Conservation (phyloP, 257 asterid species). For the Salvia hispanica region DNA sequence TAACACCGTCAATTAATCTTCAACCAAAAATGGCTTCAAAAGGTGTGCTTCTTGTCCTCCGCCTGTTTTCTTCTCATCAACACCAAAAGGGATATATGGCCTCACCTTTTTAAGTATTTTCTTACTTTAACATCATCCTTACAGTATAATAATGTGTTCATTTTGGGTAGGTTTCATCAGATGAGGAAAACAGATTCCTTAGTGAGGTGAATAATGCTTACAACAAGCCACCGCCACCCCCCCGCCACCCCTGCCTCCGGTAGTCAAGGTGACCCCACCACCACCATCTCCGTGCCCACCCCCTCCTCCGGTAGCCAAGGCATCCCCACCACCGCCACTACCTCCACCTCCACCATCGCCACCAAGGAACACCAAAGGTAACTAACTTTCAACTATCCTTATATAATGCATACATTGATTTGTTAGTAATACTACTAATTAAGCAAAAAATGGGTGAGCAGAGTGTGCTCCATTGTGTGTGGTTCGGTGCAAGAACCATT, state of each 20-base stretch:
- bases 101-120: neutral
- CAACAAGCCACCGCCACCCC: slow-evolving; percentile 35
- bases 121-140: neutral
- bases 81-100: slow-evolving; percentile 38
- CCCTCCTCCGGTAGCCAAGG: slow-evolving; percentile 31
- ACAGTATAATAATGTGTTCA: neutral
- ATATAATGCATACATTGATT: too few relatives aligned
- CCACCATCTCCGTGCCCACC: slow-evolving; percentile 31
- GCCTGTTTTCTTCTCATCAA: slow-evolving; percentile 44
- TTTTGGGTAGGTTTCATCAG: slow-evolving; percentile 33
- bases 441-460: slow-evolving; percentile 23
- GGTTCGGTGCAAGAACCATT: slow-evolving; percentile 62
- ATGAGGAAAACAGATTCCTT: slow-evolving; percentile 28
- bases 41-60: slow-evolving; percentile 36
- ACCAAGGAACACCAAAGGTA: slow-evolving; percentile 44
- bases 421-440: too few relatives aligned
- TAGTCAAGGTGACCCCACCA: too few relatives aligned
- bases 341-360: slow-evolving; percentile 29
- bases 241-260: slow-evolving; percentile 35
- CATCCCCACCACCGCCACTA: slow-evolving; percentile 43
- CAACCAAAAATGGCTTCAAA: slow-evolving; percentile 43
- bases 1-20: neutral
- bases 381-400: too few relatives aligned
- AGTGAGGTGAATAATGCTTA: slow-evolving; percentile 22
- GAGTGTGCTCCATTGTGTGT: slow-evolving; percentile 61